Conservation (phyloP, 192 early-diverging fungal species). For the Podila minutissima region DNA sequence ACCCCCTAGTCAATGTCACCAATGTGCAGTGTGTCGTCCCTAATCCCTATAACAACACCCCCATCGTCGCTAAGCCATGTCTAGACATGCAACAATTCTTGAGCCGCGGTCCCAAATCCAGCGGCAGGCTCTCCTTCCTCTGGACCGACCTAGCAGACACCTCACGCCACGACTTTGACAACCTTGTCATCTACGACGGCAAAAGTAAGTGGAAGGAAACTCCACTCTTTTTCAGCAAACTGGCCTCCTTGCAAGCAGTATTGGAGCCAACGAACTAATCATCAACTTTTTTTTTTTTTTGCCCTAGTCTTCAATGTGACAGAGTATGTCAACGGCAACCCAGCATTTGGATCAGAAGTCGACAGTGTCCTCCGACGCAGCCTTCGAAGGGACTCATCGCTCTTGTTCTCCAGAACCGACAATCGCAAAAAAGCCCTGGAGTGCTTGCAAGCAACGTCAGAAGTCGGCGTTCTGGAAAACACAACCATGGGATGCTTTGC, state of each 20-base stretch:
- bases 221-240: neutral
- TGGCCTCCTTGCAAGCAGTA: neutral
- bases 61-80: slow-evolving; percentile 32
- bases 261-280: too few species aligned
- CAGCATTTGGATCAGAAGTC: slow-evolving; percentile 24
- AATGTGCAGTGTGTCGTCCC: slow-evolving; percentile 8
- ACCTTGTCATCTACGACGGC: slow-evolving; percentile 35
- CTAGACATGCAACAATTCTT: slow-evolving; percentile 4
- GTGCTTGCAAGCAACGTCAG: slow-evolving; percentile 11
- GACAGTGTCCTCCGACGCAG: neutral
- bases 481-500: slow-evolving; percentile 56
- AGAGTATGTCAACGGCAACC: neutral
- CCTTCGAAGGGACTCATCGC: slow-evolving; percentile 20
- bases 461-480: slow-evolving; percentile 50
- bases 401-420: slow-evolving; percentile 28
- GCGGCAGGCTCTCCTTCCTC: slow-evolving; percentile 26
- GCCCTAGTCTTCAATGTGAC: slow-evolving; percentile 34
- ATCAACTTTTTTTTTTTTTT: neutral
- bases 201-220: slow-evolving; percentile 10
- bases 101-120: neutral
- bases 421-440: slow-evolving; percentile 14
- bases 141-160: slow-evolving; percentile 32
- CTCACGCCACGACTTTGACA: slow-evolving; percentile 7
- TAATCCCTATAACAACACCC: slow-evolving; percentile 25
- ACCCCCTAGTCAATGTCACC: slow-evolving; percentile 14